Evolutionary conservation across 1,284 basidiomycete species (phyloP), one percentile per base, ranked within the genome.

Genomic region (Cryptococcus maquisensis): DNA sequence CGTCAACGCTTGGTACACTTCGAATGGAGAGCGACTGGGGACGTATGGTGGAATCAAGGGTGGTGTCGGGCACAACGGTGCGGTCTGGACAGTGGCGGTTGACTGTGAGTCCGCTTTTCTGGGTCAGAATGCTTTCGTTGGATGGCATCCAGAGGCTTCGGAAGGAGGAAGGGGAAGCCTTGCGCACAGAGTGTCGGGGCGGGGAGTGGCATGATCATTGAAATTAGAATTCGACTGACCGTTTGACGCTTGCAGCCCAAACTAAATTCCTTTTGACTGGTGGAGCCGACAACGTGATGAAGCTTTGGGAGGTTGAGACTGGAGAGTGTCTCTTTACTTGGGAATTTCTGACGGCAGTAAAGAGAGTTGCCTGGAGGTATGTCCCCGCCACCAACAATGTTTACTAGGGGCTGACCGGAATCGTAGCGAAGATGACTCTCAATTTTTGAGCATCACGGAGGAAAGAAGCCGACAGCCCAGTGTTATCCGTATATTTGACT

Each of bases 341-440:
- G 96, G 95, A 98, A 76, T 98, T 98, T 81, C 87, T 90, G 42
- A 98, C 95, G 1, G 95, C 96, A 3, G 90, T 98, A 65, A 98
- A 97, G 82, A 82, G 95, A 47, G 95, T 98, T 26, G 84, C 86
- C 13, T 78, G 74, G 74, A 77, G 67, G 74, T 76, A 53, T 56
- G 72, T 66, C 3, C 2, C n/a, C 6, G 3, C 4, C 3, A 12
- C 9, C 3, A 16, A n/a, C 24, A 45, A 53, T 15, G 39, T 24
- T 7, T 44, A 21, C 39, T 7, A 8, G 39, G 16, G 35, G 46
- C 49, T 43, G 23, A 18, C 36, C 21, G 20, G 26, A 8, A 24
- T 12, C 21, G 5, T 79, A 92, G 86, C 75, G 88, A 90, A 64
- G 87, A 92, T 68, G 90, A 91, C 75, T 82, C 84, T 49, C 83